A percentile compares a stretch with the other conserved stretches of the same genome.
phyloP scores from a whole-genome alignment of 768 basidiomycete species.

The Fomitopsis pulvina region DNA sequence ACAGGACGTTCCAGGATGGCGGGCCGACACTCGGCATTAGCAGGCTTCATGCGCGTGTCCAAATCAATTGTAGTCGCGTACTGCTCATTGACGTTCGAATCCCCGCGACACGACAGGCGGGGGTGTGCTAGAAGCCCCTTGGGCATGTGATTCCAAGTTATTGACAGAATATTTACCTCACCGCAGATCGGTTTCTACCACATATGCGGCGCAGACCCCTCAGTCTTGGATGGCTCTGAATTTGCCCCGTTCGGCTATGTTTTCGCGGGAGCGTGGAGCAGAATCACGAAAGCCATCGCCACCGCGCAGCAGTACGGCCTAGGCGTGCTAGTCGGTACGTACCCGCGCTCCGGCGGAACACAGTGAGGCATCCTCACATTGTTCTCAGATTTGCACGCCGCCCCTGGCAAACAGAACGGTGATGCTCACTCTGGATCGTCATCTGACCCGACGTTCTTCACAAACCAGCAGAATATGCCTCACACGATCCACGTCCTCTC shows the following conservation, averaged over 20 bases:
- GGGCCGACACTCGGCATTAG: background rate
- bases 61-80: background rate
- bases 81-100: background rate
- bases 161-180: background rate
- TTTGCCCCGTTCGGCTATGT: conserved; percentile 45
- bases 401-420: conserved; percentile 68
- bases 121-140: background rate
- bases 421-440: conserved; percentile 62
- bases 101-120: background rate
- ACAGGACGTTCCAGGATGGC: background rate
- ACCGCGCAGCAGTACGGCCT: conserved; percentile 50
- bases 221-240: conserved; percentile 58
- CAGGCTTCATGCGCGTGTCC: background rate
- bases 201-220: conserved; percentile 49
- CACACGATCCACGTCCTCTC: conserved; percentile 45
- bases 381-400: conserved; percentile 59
- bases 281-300: conserved; percentile 53
- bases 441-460: conserved; percentile 41
- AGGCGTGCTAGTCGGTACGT: conserved; percentile 65
- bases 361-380: background rate
- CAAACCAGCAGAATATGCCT: conserved; percentile 33
- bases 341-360: background rate
- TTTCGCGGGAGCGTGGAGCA: conserved; percentile 61
- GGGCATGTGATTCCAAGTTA: background rate
- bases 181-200: conserved; percentile 73